Evolutionary conservation across 352 stramenopile species (phyloP), one percentile per base, ranked within the genome.

Genomic region (Phytopythium oedochilum): DNA sequence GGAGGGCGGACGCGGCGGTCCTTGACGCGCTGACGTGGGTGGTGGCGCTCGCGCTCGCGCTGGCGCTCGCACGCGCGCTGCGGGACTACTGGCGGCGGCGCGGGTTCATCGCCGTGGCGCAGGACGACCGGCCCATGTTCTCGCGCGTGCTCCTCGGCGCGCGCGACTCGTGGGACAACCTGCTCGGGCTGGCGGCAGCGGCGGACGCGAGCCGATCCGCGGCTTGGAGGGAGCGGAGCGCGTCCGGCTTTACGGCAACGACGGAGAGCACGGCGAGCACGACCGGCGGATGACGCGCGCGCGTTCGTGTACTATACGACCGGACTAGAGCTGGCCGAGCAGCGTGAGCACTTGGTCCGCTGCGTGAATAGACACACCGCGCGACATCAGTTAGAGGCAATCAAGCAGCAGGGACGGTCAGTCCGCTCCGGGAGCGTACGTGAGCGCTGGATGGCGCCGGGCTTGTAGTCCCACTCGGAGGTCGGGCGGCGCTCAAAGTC

Each of bases 101-200:
- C 57, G 78, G 78, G 17, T 93, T 89, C 61, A 62, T 67, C 35
- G 66, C 78, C 46, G 81, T 90, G 49, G 65, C 83, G 28, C 75
- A 88, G 61, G 80, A 91, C 60, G 78, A 86, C 59, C 68, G 70
- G 47, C 62, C 44, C 43, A 75, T 93, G 60, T 91, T 82, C 62
- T 85, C 77, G 43, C 66, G 72, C 18, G 56, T 75, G 57, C 75
- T 93, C 28, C 68, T 79, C 52, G 63, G 63, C 25, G 70, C 80
- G 17, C 83, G 81, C 22, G 80, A 93, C 55, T 93, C 83, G 57
- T 88, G 72, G 71, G 80, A 55, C 35, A 25, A 46, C 35, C 35
- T 55, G 22, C 1, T 55, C 34, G 47, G 12, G 20, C n/a, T 25
- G 10, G 31, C 29, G 17, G 42, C 46, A n/a, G 29, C 46, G 28